Evolutionary conservation across 2,329 filamentous ascomycete genomes (phyloP), one percentile per base, ranked within the genome.

Genomic region (Anthostomella pinea): DNA sequence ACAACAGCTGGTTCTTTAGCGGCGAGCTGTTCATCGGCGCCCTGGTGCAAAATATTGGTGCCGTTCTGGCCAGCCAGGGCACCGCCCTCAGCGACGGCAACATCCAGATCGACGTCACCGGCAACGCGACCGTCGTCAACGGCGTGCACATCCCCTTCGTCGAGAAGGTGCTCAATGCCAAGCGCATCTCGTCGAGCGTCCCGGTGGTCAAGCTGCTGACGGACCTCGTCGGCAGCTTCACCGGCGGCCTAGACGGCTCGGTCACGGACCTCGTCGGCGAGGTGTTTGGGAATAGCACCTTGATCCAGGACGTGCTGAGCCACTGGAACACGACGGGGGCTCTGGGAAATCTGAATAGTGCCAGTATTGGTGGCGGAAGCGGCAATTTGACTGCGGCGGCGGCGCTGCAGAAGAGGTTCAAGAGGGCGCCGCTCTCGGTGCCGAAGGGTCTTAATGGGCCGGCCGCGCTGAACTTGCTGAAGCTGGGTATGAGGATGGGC

Each of bases 101-200:
- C n/a, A 50, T 73, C 15, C 55, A 62, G 40, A 52, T 73, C 26
- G 62, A 60, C 30, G 61, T 63, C 4, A 60, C 60, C 0, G 68
- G 68, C 3, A 70, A 70, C 31, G 39, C 59, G 2, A 67, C 68
- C 1, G 46, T 63, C 1, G 59, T 66, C 26, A 59, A 70, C 22
- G 68, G 68, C 3, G 13, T 65, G 39, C 66, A 64, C 38, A 66
- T 74, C 29, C 45, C 50, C 2, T 73, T 67, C 33, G 48, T 69
- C n/a, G 68, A 73, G 37, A 49, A 58, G 1, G 60, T 73, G 6
- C 51, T 74, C 24, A 65, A 65, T 39, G 56, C 53, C 0, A 63
- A 67, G 25, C 56, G 48, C 2, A 53, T 73, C 5, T 43, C 53
- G 0, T 55, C 65, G 6, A 49, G 51, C 1, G 48, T 67, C 2